Base-by-base conservation (phyloP, 2,329 filamentous ascomycete species). In the Amesomyces nigricolor region DNA sequence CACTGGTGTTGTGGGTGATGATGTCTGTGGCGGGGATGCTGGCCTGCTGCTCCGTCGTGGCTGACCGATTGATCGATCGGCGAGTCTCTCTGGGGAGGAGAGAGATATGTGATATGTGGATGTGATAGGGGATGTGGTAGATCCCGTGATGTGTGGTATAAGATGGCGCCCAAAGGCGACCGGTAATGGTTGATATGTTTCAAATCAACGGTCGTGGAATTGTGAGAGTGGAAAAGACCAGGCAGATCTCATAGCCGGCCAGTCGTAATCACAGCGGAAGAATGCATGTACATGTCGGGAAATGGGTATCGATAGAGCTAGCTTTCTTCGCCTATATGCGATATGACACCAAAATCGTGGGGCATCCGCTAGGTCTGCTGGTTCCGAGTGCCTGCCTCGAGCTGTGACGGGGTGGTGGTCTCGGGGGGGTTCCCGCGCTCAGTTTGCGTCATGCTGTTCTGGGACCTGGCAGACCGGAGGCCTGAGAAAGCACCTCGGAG, bases 351-450 rank as follows among this genome's bases (percentile, higher is more conserved):
- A 39, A 32, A 29, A 29, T 43, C 22, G 35, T 19, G 17, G 13
- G 5, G 7, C 10, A 30, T n/a, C 17, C 5, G 26, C 55, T 50
- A 58, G 19, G 22, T 54, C 16, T 17, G 19, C 35, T 51, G 30
- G 44, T 49, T 58, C 22, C 64, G 63, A 5, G 63, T 58, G n/a
- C 69, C 70, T n/a, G 70, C 69, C 51, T 72, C 68, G 14, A 72
- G 66, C 44, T 70, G 65, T 2, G 67, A 68, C 2, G 67, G 66
- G 1, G 69, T 67, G 1, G 69, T 67, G 2, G 68, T 64, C 7
- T 68, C 61, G 14, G 61, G 51, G 0, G 60, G 49, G 47, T 65
- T 67, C 10, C 66, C 61, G 19, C 63, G 66, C 32, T 35, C 32
- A 13, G 8, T 35, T 9, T 66, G 65, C 13, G 62, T 63, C 11